Percentiles rank a stretch among this genome's conserved stretches.
Evolutionary conservation across 2,329 filamentous ascomycete species (phyloP).

Genomic region (Colletotrichum sp.): DNA sequence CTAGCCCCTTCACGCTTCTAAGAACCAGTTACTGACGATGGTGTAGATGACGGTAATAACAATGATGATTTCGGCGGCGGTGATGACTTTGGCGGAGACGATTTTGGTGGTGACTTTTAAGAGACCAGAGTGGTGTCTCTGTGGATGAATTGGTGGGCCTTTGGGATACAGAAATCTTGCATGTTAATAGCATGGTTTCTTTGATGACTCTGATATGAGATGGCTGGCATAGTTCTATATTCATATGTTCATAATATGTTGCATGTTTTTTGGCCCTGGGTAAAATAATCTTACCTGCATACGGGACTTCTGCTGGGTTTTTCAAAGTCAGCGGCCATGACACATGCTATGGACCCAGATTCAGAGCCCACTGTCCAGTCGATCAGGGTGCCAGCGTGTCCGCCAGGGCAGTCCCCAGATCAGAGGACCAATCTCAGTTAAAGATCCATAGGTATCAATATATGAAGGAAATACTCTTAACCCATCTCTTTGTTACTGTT

Average conservation of each 20-base stretch:
- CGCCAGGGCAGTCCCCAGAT: rapidly evolving
- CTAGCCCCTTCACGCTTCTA: not conserved
- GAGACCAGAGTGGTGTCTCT: not conserved
- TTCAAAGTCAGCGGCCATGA: not conserved
- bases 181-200: not conserved
- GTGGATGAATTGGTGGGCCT: not conserved
- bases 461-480: not conserved
- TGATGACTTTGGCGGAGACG: slow-evolving; percentile 29
- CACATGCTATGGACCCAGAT: not conserved
- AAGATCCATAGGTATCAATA: not conserved
- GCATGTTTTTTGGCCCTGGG: not conserved
- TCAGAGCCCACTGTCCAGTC: not conserved
- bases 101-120: slow-evolving; percentile 45
- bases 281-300: not conserved
- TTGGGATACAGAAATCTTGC: not conserved
- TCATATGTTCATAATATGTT: slow-evolving; percentile 4
- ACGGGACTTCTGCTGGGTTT: not conserved
- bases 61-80: slow-evolving; percentile 22
- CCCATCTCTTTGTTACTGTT: not conserved
- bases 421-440: not conserved
- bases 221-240: not conserved
- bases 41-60: slow-evolving; percentile 15
- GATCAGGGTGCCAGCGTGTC: rapidly evolving
- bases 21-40: slow-evolving; percentile 18
- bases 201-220: not conserved